Evolutionary conservation across 2,329 filamentous ascomycete genomes (phyloP).

Genomic region (Apiospora koreana): DNA sequence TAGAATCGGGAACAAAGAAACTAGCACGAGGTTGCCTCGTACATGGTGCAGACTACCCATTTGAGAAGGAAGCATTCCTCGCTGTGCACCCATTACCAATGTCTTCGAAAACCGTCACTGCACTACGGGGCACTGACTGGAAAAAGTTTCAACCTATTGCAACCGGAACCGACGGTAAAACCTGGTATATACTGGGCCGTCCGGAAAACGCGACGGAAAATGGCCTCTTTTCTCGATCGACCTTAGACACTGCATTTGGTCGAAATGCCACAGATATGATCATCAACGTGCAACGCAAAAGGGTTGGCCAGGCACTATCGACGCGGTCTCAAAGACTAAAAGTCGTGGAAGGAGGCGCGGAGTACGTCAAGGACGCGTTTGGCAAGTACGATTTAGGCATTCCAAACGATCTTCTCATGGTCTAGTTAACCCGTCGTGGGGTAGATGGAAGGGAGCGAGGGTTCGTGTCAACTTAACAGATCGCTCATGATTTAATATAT

Average conservation of each 20-base stretch:
- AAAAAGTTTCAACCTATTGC: background rate
- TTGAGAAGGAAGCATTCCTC: background rate
- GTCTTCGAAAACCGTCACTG: background rate
- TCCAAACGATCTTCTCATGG: background rate
- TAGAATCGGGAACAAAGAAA: background rate
- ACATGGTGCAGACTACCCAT: background rate
- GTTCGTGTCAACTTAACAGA: background rate
- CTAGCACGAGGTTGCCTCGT: background rate
- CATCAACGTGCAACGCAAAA: background rate
- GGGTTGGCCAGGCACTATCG: background rate
- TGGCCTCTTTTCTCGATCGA: background rate
- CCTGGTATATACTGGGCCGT: background rate
- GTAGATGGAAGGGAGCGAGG: background rate
- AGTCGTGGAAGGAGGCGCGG: background rate
- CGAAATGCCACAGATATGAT: background rate
- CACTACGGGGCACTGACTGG: background rate
- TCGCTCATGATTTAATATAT: background rate
- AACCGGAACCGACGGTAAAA: background rate
- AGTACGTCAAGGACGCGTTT: background rate
- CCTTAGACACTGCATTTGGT: background rate
- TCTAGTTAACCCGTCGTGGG: no score
- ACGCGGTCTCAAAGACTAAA: background rate
- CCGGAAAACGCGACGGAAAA: background rate
- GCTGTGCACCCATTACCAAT: background rate
- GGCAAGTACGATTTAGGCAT: background rate